Evolutionary conservation across 306 rosid genomes (phyloP).

Genomic region (Alnus rubra): DNA sequence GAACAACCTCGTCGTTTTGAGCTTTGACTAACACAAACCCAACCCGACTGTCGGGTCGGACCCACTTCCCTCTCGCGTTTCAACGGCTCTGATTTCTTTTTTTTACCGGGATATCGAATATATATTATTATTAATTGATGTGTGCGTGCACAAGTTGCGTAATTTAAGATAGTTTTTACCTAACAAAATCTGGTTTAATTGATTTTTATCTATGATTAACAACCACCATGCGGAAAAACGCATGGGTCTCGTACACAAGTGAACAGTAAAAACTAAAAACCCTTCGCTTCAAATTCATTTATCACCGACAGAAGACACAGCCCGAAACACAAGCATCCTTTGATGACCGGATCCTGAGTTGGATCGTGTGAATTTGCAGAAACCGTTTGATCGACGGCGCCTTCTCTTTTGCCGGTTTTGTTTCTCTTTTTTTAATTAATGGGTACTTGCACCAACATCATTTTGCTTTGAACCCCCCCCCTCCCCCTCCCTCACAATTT

Average conservation of each 20-base stretch:
- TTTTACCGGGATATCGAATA: not conserved
- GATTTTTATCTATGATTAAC: too few relatives aligned
- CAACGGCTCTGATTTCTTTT: not conserved
- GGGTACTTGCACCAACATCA: not conserved
- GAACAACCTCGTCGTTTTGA: not conserved
- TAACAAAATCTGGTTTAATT: not conserved
- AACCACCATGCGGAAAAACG: too few relatives aligned
- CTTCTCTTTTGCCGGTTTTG: not conserved
- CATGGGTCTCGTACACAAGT: not conserved
- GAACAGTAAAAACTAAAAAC: not conserved
- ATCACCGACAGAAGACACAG: conserved; percentile 33
- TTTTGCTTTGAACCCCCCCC: not conserved
- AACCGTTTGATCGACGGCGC: conserved; percentile 34
- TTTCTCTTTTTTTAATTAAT: not conserved
- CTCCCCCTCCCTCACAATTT: too few relatives aligned
- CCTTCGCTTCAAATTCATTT: not conserved
- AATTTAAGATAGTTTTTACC: not conserved
- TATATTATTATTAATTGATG: too few relatives aligned
- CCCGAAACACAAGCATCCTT: conserved; percentile 44
- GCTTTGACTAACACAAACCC: not conserved
- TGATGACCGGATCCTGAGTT: conserved; percentile 35
- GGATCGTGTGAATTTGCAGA: conserved; percentile 45
- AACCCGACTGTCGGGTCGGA: not conserved
- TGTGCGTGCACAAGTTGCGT: not conserved
- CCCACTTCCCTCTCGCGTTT: not conserved